Evolutionary conservation across 2,329 filamentous ascomycete species (phyloP), one percentile per base, ranked within the genome.

Genomic region (Aspergillus novoparasiticus): DNA sequence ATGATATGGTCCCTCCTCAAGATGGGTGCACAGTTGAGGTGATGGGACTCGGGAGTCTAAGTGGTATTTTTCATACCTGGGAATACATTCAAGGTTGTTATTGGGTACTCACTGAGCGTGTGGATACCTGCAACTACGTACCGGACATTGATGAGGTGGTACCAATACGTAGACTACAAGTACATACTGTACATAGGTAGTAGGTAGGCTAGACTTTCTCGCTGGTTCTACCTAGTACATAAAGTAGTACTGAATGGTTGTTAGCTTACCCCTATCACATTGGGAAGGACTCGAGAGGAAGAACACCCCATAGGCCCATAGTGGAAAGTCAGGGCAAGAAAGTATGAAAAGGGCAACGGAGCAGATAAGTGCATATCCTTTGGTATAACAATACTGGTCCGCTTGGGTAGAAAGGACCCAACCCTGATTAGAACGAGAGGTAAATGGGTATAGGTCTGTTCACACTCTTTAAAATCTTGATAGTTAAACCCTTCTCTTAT

Each of bases 11-110:
- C 10, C 23, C 12, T 48, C 12, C 32, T 56, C 19, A 23, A 56
- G 58, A 60, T 55, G 48, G 26, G 23, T 21, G 19, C 51, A 39
- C 28, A 46, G 57, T 39, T 59, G 43, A 51, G 57, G 26, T 53
- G 46, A 59, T 23, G 48, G 48, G 45, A 19, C 32, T 34, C 32
- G 26, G 26, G 26, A 8, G 57, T 45, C 50, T 51, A 10, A 11
- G n/a, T 45, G 48, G 48, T 58, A 32, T 28, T 45, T 30, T 30
- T 46, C 56, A 43, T 58, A 30, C 26, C 23, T 53, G 23, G 12
- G 16, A 51, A 51, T 51, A 51, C 48, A 28, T 19, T 30, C 26
- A 46, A 21, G n/a, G 12, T 48, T 48, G 23, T 48, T 12, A 48
- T 26, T 48, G 48, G 28, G 28, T 51, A 21, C 28, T n/a, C 12